Conservation (phyloP, 2,329 filamentous ascomycete species). For the Beauveria sp. region DNA sequence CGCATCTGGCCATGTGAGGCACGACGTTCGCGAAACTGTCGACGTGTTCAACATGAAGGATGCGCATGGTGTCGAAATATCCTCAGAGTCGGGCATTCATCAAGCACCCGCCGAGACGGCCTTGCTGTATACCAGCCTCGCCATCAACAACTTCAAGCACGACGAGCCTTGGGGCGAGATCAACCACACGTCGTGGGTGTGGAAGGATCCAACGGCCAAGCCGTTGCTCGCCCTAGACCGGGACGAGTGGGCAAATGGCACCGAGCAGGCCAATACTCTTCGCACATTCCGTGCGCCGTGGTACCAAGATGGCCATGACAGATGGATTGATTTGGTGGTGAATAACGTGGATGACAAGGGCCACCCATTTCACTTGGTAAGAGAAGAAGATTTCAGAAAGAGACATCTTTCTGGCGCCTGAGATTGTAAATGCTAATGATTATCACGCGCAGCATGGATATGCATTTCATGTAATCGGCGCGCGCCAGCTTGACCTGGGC, state of each 20-base stretch:
- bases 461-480: conserved; percentile 13
- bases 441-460: conserved; percentile 15
- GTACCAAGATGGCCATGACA: conserved; percentile 15
- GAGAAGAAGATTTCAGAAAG: conserved; percentile 1
- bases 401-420: background rate
- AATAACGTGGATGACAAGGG: conserved; percentile 43
- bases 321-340: conserved; percentile 39
- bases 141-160: conserved; percentile 15
- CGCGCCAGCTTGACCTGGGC: background rate
- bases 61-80: background rate
- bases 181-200: conserved; percentile 17
- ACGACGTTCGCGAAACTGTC: background rate
- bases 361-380: conserved; percentile 42
- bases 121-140: conserved; percentile 16
- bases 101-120: conserved; percentile 11
- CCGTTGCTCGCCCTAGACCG: conserved; percentile 15
- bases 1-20: background rate
- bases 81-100: background rate
- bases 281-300: conserved; percentile 15
- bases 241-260: conserved; percentile 12
- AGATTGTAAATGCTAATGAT: background rate
- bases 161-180: conserved; percentile 17
- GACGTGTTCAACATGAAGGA: conserved; percentile 1
- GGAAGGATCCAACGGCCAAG: conserved; percentile 1
- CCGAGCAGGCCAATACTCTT: conserved; percentile 13